Evolutionary conservation across 768 basidiomycete species (phyloP), one percentile per base, ranked within the genome.

Genomic region (Psilocybe tampanensis): DNA sequence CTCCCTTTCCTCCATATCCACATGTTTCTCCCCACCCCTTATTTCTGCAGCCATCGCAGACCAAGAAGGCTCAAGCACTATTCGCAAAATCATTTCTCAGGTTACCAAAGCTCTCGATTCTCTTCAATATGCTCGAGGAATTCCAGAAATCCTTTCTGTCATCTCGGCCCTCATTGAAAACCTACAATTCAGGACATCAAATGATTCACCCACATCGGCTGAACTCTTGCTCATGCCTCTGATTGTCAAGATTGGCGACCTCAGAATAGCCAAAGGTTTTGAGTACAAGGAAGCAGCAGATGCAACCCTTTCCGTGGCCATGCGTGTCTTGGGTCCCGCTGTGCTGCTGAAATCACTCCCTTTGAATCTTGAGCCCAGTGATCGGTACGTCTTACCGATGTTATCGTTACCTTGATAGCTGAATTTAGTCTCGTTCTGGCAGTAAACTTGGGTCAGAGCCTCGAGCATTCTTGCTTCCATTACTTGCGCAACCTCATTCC

Each of bases 201-300:
- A 66, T 47, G 70, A 67, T 32, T 67, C 79, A 12, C 72, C 74
- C 21, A 80, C 86, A 23, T 88, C 88, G 18, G 86, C 91, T 5
- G 89, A 95, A 68, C 66, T 72, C 18, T 76, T 97, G 4, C 75
- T 95, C 24, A 68, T 89, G 49, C 84, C 86, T 36, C 67, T 95
- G 39, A 80, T 98, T 43, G 72, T 80, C 57, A 84, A 84, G 56
- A 77, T 96, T 21, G 92, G 86, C 6, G 86, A 89, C 32, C 73
- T 96, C 52, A 76, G 96, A 53, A 77, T 83, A 22, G 80, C 89
- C 64, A 93, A 90, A 71, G 85, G 80, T 1, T 99, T 98, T 65
- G 94, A 97, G 70, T 83, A 90, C 72, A 95, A 93, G 70, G 95
- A 95, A 67, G 85, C 83, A 18, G 94, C 88, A 13, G 96, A 99